These are phyloP conservation scores for Oryza rufipogon DNA, from an alignment of 176 grass and related monocot genomes.

Conservation along the genomic window DNA sequence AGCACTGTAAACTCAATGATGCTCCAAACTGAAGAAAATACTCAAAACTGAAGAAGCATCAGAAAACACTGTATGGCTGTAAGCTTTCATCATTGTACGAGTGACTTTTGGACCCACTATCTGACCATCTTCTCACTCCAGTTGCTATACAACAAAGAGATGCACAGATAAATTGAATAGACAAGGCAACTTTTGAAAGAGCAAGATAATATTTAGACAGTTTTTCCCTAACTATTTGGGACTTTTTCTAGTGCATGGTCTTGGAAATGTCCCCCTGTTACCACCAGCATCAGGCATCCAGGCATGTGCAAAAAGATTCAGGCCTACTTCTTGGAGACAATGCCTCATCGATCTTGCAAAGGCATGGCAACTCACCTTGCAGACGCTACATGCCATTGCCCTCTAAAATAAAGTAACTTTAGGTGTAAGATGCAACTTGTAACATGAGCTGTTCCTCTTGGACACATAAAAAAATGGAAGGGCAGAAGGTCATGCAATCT, in stretches of 20 bases:
- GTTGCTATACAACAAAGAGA: conserved; percentile 16
- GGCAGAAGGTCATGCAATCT: background rate
- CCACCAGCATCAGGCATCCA: conserved; percentile 41
- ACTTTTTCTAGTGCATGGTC: conserved; percentile 17
- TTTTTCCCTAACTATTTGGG: background rate
- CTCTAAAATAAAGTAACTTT: conserved; percentile 23
- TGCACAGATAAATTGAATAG: background rate
- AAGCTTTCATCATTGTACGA: background rate
- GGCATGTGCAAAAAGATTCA: conserved; percentile 33
- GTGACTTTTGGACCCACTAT: background rate
- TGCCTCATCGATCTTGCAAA: conserved; percentile 30
- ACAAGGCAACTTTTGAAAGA: background rate
- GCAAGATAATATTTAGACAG: background rate
- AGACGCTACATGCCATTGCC: background rate
- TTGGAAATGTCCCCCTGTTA: conserved; percentile 10
- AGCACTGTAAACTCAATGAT: background rate
- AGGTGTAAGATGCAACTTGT: conserved; percentile 23
- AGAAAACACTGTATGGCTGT: background rate
- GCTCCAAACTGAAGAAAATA: background rate
- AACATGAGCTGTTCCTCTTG: conserved; percentile 39
- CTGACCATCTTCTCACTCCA: background rate
- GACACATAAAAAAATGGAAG: background rate
- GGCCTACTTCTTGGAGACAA: conserved; percentile 36
- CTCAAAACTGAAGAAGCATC: background rate
- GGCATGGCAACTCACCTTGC: conserved; percentile 18